Conservation (phyloP, 164 flowering plant genomes). For the Umbellularia californica region DNA sequence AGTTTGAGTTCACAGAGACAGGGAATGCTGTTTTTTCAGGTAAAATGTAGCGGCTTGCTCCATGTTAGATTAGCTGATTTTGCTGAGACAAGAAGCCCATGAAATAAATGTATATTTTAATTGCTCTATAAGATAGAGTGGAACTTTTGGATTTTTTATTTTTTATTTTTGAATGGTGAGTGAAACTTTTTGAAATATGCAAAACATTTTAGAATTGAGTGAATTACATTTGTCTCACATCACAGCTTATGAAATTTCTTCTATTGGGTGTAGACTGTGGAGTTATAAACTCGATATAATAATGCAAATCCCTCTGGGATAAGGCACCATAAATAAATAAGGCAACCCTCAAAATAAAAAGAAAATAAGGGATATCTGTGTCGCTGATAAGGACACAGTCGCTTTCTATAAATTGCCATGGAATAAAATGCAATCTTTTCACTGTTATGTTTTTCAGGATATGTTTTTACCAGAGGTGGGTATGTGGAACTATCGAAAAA, state of each 20-base stretch:
- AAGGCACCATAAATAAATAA: not conserved
- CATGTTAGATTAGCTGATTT: not conserved
- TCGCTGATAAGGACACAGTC: not conserved
- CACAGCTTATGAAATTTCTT: not conserved
- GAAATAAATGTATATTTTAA: not conserved
- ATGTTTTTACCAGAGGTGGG: conserved; percentile 93
- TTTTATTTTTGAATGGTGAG: too few species aligned
- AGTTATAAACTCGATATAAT: not conserved
- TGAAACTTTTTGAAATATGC: too few species aligned
- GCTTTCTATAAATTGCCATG: not conserved
- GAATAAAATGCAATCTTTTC: not conserved
- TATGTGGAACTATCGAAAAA: conserved; percentile 79
- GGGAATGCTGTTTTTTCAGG: conserved; percentile 90
- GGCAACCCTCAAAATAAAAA: not conserved
- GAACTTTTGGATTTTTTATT: too few species aligned
- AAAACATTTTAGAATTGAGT: not conserved
- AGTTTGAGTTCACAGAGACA: conserved; percentile 68
- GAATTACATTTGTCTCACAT: not conserved
- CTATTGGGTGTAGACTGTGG: not conserved
- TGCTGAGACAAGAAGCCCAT: not conserved
- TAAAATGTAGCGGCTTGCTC: conserved; percentile 13
- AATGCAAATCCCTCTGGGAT: not conserved
- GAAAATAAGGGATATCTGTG: not conserved
- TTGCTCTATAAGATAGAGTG: not conserved
- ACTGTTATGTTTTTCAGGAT: conserved; percentile 40